Evolutionary conservation across 1,139 yeast genomes (phyloP).

Genomic region (Geotrichum candidum): DNA sequence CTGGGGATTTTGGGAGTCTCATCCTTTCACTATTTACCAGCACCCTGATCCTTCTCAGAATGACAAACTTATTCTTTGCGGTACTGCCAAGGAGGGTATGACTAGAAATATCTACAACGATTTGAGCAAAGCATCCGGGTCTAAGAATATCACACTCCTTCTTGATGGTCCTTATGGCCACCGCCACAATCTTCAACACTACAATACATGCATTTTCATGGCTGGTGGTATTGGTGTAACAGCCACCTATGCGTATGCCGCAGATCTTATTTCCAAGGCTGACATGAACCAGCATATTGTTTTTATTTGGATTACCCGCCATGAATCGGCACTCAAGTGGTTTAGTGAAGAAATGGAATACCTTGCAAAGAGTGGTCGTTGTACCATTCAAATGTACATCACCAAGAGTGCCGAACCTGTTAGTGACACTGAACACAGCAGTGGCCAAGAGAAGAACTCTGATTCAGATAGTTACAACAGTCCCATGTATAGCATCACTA

Average conservation of each 20-base stretch:
- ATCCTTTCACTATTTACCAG: conserved; percentile 54
- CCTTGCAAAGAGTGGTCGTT: conserved; percentile 29
- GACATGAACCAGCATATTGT: conserved; percentile 33
- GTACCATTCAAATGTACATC: conserved; percentile 40
- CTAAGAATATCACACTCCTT: conserved; percentile 32
- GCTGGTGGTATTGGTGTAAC: conserved; percentile 70
- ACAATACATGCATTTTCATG: conserved; percentile 46
- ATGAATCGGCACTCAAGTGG: conserved; percentile 44
- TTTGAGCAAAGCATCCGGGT: conserved; percentile 1
- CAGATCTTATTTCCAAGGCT: conserved; percentile 6
- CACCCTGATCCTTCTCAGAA: conserved; percentile 20
- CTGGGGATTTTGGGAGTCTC: conserved; percentile 44
- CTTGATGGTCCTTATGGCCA: conserved; percentile 58
- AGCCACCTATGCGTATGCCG: conserved; percentile 35
- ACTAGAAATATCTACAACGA: conserved; percentile 27
- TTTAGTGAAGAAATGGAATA: conserved; percentile 45
- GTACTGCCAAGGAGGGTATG: conserved; percentile 33
- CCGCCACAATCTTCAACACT: conserved; percentile 44
- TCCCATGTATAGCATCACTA: conserved; percentile 2
- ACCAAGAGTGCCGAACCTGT: conserved; percentile 1
- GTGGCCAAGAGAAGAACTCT: background rate
- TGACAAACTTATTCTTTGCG: conserved; percentile 31
- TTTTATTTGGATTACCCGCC: conserved; percentile 47
- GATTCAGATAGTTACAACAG: conserved; percentile 4
- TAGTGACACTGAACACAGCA: background rate